Evolutionary conservation across 352 stramenopile genomes (phyloP).

Genomic region (Aphanomyces euteiches): DNA sequence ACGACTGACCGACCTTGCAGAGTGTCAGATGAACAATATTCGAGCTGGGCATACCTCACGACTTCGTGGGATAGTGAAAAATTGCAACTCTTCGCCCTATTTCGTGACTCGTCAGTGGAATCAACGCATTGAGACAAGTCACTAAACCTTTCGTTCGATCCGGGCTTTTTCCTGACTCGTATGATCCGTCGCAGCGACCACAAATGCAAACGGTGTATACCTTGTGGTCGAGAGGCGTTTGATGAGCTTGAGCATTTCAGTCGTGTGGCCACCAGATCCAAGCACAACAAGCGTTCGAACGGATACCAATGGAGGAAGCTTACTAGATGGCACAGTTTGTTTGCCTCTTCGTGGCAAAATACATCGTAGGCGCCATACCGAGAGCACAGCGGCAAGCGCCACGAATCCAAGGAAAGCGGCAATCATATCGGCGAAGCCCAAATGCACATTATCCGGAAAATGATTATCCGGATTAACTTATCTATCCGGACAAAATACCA

Average conservation of each 20-base stretch:
- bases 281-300: slow-evolving; percentile 77
- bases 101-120: too few species aligned
- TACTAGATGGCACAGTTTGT: not conserved
- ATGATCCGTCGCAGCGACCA: slow-evolving; percentile 88
- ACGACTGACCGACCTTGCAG: slow-evolving; percentile 88
- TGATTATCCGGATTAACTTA: not conserved
- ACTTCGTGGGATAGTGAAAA: slow-evolving; percentile 85
- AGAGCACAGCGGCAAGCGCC: not conserved
- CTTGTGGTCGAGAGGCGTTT: slow-evolving; percentile 65
- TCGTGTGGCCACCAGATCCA: slow-evolving; percentile 89
- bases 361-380: slow-evolving; percentile 20
- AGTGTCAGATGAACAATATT: not conserved
- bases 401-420: not conserved
- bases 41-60: slow-evolving; percentile 60
- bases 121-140: slow-evolving; percentile 29
- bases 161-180: slow-evolving; percentile 80
- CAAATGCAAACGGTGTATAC: slow-evolving; percentile 86
- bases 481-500: not conserved
- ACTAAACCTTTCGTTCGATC: slow-evolving; percentile 53
- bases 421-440: not conserved
- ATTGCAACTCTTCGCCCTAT: slow-evolving; percentile 41
- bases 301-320: not conserved
- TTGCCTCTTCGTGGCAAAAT: slow-evolving; percentile 20
- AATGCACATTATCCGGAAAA: too few species aligned
- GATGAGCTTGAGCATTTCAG: slow-evolving; percentile 93